phyloP scores from a whole-genome alignment of 108 stramenopile genomes.

The Cyclostephanos invisitatus region DNA sequence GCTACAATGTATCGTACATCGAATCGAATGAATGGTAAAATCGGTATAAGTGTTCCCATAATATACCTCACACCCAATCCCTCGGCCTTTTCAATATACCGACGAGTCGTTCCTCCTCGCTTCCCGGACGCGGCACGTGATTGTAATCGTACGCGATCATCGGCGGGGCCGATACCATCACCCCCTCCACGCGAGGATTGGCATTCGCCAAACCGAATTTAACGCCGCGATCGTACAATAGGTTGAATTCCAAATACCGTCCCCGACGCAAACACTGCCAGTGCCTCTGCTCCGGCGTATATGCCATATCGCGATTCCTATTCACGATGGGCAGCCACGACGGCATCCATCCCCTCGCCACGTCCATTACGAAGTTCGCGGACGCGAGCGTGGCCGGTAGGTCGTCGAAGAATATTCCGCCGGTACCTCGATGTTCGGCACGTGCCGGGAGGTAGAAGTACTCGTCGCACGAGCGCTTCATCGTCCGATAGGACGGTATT shows the following conservation, averaged over 20 bases:
- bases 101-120: constrained; percentile 75
- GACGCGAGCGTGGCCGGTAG: constrained; percentile 54
- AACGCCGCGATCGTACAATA: constrained; percentile 90
- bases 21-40: too few species aligned
- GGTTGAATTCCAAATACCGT: constrained; percentile 86
- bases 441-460: constrained; percentile 94
- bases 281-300: constrained; percentile 74
- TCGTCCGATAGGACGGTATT: constrained; percentile 55
- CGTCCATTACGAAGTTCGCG: constrained; percentile 69
- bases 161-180: constrained; percentile 90
- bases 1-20: too few species aligned
- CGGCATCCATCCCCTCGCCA: constrained; percentile 89
- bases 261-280: constrained; percentile 78
- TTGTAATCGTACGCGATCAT: constrained; percentile 88
- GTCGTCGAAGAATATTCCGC: constrained; percentile 97
- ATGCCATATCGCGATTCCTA: constrained; percentile 49
- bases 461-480: constrained; percentile 87
- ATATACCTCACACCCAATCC: constrained; percentile 73
- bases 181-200: constrained; percentile 87
- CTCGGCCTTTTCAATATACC: constrained; percentile 70
- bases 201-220: constrained; percentile 84
- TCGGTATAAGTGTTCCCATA: too few species aligned
- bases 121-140: constrained; percentile 63
- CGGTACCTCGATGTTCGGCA: constrained; percentile 91
- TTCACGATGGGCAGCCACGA: constrained; percentile 86